Conservation (phyloP, 371 early-diverging fungal species). For the Rhizomucor miehei region DNA sequence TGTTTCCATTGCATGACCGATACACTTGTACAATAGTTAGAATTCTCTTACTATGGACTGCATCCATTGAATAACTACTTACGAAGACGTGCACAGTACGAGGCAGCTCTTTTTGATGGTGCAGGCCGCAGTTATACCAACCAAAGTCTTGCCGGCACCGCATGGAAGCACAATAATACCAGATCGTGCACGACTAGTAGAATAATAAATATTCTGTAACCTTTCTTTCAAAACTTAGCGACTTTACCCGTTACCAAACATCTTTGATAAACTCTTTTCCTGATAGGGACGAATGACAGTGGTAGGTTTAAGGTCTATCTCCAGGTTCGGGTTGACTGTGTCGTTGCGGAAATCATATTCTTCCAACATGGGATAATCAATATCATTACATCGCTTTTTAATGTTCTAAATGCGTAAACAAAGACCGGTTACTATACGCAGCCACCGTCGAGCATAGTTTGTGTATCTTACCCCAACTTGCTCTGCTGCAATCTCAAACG, state of each 20-base stretch:
- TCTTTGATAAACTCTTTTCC: constrained; percentile 97
- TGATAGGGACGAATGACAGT: constrained; percentile 98
- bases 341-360: constrained; percentile 99
- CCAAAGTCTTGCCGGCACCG: constrained; percentile 99
- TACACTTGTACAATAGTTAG: constrained; percentile 48
- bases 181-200: constrained; percentile 85
- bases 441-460: not conserved
- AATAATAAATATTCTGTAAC: not conserved
- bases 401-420: constrained; percentile 52
- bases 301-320: constrained; percentile 96
- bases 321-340: constrained; percentile 77
- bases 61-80: constrained; percentile 14
- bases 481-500: constrained; percentile 84
- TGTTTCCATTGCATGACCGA: constrained; percentile 99
- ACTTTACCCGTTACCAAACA: constrained; percentile 95
- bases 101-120: constrained; percentile 97
- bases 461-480: constrained; percentile 68
- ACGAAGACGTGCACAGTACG: constrained; percentile 96
- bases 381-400: constrained; percentile 91
- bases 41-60: not conserved
- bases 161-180: constrained; percentile 99
- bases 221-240: not conserved
- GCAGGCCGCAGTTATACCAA: constrained; percentile 99
- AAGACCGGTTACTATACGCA: not conserved
- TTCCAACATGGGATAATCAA: constrained; percentile 98